A percentile compares a stretch with the other conserved stretches of the same genome.
These are phyloP conservation scores for Auriscalpium orientale DNA, from an alignment of 768 basidiomycete species.

Conservation along the genomic window DNA sequence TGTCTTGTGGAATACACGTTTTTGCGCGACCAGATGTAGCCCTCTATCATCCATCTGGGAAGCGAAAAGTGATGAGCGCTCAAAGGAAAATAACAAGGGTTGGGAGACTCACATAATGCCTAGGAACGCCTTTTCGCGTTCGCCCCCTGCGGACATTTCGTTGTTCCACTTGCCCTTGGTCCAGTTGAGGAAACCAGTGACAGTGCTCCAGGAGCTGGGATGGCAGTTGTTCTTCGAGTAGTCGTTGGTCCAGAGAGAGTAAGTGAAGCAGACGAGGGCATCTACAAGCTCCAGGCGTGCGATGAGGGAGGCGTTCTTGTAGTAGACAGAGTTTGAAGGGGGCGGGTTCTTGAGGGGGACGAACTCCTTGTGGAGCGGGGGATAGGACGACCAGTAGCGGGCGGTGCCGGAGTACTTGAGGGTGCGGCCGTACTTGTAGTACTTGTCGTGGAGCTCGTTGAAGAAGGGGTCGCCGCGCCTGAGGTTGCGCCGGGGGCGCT, in stretches of 20 bases:
- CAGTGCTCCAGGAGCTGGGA: conserved; percentile 59
- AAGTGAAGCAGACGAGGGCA: conserved; percentile 77
- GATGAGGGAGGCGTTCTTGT: conserved; percentile 68
- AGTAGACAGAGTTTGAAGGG: conserved; percentile 58
- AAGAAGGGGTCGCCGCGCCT: conserved; percentile 37
- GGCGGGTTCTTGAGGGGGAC: conserved; percentile 58
- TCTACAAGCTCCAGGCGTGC: conserved; percentile 76
- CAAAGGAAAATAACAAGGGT: conserved; percentile 18
- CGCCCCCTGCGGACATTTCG: conserved; percentile 32
- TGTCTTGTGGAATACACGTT: conserved; percentile 32
- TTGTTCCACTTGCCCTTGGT: conserved; percentile 62
- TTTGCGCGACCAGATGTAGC: conserved; percentile 56
- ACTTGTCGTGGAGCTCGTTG: conserved; percentile 60
- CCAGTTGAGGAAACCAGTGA: conserved; percentile 62
- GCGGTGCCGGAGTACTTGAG: conserved; percentile 83
- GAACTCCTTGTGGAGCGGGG: conserved; percentile 56
- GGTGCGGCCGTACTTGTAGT: conserved; percentile 58
- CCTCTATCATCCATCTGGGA: conserved; percentile 71
- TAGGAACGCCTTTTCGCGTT: conserved; percentile 52
- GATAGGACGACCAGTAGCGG: conserved; percentile 69
- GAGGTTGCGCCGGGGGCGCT: conserved; percentile 55
- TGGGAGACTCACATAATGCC: conserved; percentile 65
- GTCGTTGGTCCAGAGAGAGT: conserved; percentile 76
- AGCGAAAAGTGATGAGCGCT: conserved; percentile 21
- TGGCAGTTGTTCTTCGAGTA: conserved; percentile 48